Conservation (phyloP, 768 basidiomycete species). For the Pulveroboletus sp. region DNA sequence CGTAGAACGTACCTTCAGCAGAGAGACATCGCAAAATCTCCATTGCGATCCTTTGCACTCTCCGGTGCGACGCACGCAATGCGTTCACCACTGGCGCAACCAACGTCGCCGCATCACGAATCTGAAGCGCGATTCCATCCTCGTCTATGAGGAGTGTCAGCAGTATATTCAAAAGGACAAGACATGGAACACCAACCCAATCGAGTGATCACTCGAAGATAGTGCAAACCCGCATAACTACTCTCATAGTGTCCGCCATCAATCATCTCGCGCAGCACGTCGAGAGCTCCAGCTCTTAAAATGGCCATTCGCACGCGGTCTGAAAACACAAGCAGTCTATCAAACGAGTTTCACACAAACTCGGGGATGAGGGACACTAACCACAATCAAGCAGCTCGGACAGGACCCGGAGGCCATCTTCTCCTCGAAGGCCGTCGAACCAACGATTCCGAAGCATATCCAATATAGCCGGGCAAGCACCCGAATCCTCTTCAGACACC, state of each 20-base stretch:
- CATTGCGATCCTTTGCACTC: conserved; percentile 17
- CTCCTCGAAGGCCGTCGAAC: conserved; percentile 27
- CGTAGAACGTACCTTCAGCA: conserved; percentile 5
- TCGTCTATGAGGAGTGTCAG: conserved; percentile 4
- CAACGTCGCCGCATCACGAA: conserved; percentile 2
- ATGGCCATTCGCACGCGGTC: conserved; percentile 15
- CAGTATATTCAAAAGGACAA: background rate
- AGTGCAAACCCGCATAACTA: conserved; percentile 21
- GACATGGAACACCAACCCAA: conserved; percentile 15
- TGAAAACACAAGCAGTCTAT: background rate
- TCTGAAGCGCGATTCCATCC: background rate
- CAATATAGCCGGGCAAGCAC: conserved; percentile 8
- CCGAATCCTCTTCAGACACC: conserved; percentile 2
- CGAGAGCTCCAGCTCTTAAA: conserved; percentile 13
- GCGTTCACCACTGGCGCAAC: conserved; percentile 14
- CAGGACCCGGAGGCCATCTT: conserved; percentile 24
- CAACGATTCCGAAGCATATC: conserved; percentile 24
- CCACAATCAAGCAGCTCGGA: conserved; percentile 18
- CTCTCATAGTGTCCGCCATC: conserved; percentile 1
- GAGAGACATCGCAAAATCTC: conserved; percentile 13
- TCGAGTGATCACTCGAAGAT: conserved; percentile 18
- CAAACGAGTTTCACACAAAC: background rate
- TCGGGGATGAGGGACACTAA: conserved; percentile 4
- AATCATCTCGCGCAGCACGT: conserved; percentile 16
- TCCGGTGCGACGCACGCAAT: conserved; percentile 12